Evolutionary conservation across 306 rosid genomes (phyloP), one percentile per base, ranked within the genome.

Genomic region (Senna siamea): DNA sequence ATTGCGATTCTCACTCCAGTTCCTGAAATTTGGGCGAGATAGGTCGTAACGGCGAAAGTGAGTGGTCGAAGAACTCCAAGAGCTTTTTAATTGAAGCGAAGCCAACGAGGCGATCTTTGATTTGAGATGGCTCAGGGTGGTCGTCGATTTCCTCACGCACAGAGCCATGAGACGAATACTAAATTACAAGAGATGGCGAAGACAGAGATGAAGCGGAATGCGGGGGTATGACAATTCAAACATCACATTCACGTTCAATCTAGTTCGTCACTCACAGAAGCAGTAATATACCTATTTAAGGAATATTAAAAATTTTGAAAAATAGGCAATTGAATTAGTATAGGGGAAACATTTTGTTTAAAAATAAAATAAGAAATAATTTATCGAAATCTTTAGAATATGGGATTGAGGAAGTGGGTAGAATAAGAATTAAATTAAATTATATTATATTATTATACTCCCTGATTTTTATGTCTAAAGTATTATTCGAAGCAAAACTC

Each of bases 81-180:
- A 56, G 20, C 26, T 20, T 34, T 28, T 20, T 34, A 7, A 77
- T 73, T 28, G 76, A 63, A 47, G 57, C 35, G 67, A 43, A 76
- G 59, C 35, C 17, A 40, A 50, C 51, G 48, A 23, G 32, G 47
- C 56, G 7, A 48, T 48, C 19, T 56, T 77, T n/a, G 82, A 78
- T 70, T 78, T 87, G 51, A 87, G 50, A 63, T 44, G 73, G 73
- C 69, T 76, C 57, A 87, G 18, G 60, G 80, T 50, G 68, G 52
- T 32, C 6, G 9, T 64, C 18, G 89, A 81, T 71, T 83, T 89
- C 72, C 89, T 83, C 74, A 69, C 35, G 76, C 72, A 63, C 30
- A 81, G 26, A 77, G 80, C 81, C 88, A 84, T 92, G 52, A 8
- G 7, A 2, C 11, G 23, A 51, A 30, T 18, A 10, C 30, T 13